Evolutionary conservation across 257 asterid genomes (phyloP), one percentile per base, ranked within the genome.

Genomic region (Dorcoceras hygrometricum): DNA sequence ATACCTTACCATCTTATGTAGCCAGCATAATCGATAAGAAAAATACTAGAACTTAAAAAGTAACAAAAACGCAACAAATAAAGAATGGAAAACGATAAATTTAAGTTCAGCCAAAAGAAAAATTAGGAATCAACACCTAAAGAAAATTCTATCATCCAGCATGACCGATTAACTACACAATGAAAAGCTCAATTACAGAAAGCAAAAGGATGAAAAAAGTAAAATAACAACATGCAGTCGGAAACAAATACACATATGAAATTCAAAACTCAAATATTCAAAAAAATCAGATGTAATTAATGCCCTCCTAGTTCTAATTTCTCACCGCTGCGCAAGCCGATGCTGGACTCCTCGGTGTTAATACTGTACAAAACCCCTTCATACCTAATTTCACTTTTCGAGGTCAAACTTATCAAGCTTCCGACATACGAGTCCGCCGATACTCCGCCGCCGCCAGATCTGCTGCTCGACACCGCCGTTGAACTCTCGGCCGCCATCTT

Each of bases 271-370:
- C 43, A 32, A 32, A 32, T 7, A 6, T 6, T 32, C 43, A 32
- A 8, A 32, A 8, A 32, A 32, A 32, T 1, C 34, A 3, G n/a
- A n/a, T n/a, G n/a, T n/a, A n/a, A n/a, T n/a, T n/a, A n/a, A n/a
- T n/a, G n/a, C n/a, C n/a, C n/a, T 5, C 34, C 34, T 29, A 29
- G 1, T 29, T 29, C 34, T 29, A 29, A 6, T 29, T 29, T 29
- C 34, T 29, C 78, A 91, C 98, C 96, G 88, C 83, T 92, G 57
- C 95, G 88, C 50, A 92, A 80, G 58, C 98, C 98, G 82, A 92
- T 92, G 84, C 96, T 92, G 61, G 98, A 87, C 85, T 92, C 98
- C 8, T 89, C 96, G 51, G 98, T 86, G 79, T 89, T 89, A 83
- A 92, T 92, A 78, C 89, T 89, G 83, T 83, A 85, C 10, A 91